These are phyloP conservation scores for Melocanna baccifera DNA, from an alignment of 176 grass and related monocot species.

Conservation along the genomic window DNA sequence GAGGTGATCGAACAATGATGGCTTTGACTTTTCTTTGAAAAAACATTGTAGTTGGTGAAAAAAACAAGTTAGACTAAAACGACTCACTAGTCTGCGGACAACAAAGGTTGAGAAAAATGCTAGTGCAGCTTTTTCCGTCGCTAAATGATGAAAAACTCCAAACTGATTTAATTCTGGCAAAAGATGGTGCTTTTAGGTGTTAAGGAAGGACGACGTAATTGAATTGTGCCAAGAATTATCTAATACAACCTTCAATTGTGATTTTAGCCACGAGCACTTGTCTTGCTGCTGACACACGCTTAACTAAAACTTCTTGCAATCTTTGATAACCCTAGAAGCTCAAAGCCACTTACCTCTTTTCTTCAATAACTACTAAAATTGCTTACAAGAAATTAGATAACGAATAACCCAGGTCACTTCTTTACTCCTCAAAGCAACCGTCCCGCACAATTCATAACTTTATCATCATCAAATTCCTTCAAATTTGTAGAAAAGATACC, in stretches of 20 bases:
- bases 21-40: too few species aligned
- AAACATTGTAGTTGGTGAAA: too few species aligned
- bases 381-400: background rate
- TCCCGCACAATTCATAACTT: background rate
- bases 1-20: too few species aligned
- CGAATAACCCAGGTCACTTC: background rate
- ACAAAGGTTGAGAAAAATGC: too few species aligned
- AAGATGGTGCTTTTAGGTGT: background rate
- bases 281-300: background rate
- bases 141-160: too few species aligned
- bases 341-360: background rate
- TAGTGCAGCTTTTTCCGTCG: too few species aligned
- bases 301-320: constrained; percentile 5
- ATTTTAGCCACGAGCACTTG: background rate
- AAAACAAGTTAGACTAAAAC: too few species aligned
- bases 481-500: background rate
- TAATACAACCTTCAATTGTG: background rate
- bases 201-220: background rate
- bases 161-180: background rate
- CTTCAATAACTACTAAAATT: background rate
- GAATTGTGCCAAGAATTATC: background rate
- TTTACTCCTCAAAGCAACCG: background rate
- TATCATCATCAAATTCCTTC: background rate
- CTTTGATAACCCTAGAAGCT: background rate
- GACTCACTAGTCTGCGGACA: too few species aligned